These are phyloP conservation scores for Patellifolia procumbens DNA, from an alignment of 179 eudicot species.

Conservation along the genomic window DNA sequence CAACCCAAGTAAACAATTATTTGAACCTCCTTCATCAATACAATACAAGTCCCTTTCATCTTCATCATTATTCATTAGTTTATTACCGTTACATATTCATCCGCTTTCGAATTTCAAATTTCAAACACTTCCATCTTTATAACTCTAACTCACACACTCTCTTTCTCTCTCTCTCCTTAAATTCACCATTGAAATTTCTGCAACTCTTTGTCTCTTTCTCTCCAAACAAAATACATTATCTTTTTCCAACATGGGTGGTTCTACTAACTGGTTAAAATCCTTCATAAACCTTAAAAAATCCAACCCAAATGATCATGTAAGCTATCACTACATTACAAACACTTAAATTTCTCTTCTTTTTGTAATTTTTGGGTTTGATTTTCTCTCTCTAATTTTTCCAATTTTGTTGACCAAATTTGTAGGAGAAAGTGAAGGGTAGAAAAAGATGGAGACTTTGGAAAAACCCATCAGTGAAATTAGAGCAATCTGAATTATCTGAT, in stretches of 20 bases:
- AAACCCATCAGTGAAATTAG: conserved; percentile 44
- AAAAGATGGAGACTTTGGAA: conserved; percentile 86
- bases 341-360: not conserved
- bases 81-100: conserved; percentile 32
- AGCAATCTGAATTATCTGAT: conserved; percentile 43
- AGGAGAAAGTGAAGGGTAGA: conserved; percentile 62
- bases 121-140: conserved; percentile 34
- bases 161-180: not conserved
- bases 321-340: conserved; percentile 35
- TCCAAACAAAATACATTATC: not conserved
- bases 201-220: conserved; percentile 21
- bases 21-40: too few relatives aligned
- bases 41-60: not conserved
- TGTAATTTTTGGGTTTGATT: not conserved
- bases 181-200: not conserved
- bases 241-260: conserved; percentile 52
- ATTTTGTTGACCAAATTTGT: conserved; percentile 13
- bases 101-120: conserved; percentile 47
- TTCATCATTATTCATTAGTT: conserved; percentile 30
- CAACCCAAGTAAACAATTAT: too few relatives aligned
- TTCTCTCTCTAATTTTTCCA: not conserved
- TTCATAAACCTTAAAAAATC: conserved; percentile 53
- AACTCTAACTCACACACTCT: conserved; percentile 24
- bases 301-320: conserved; percentile 52
- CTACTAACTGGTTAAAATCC: conserved; percentile 77